Percentiles rank a stretch among this genome's conserved stretches.
phyloP scores from a whole-genome alignment of 257 asterid species.

The Solanum megistacrolobum region DNA sequence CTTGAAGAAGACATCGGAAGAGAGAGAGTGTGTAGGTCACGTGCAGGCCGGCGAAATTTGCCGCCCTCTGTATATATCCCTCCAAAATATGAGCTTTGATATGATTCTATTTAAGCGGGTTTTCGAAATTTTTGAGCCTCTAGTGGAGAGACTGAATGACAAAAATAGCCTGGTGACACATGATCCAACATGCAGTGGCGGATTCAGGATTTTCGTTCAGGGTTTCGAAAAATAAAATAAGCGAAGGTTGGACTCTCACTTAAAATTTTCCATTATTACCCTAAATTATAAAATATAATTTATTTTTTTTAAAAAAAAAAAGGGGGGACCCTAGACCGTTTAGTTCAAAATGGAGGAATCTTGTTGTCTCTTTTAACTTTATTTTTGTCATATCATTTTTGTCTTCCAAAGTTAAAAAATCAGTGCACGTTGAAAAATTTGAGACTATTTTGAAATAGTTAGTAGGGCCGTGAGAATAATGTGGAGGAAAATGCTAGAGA shows the following conservation, averaged over 20 bases:
- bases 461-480: not conserved
- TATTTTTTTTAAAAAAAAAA: no score
- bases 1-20: constrained; percentile 9
- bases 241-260: not conserved
- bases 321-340: not conserved
- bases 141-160: not conserved
- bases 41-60: constrained; percentile 9
- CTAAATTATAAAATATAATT: no score
- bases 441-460: not conserved
- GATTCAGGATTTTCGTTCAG: no score
- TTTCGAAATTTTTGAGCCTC: not conserved
- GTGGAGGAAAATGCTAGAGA: not conserved
- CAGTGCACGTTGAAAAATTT: not conserved
- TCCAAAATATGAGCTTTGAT: constrained; percentile 1
- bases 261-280: not conserved
- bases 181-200: not conserved
- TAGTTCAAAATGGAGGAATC: not conserved
- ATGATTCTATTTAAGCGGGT: not conserved
- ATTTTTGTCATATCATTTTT: not conserved
- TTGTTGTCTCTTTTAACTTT: not conserved
- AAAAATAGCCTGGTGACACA: not conserved
- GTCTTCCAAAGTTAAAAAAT: not conserved
- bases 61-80: constrained; percentile 13
- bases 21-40: not conserved
- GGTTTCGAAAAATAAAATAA: no score